These are phyloP conservation scores for Phytopythium montanum DNA, from an alignment of 352 stramenopile genomes.

Conservation along the genomic window DNA sequence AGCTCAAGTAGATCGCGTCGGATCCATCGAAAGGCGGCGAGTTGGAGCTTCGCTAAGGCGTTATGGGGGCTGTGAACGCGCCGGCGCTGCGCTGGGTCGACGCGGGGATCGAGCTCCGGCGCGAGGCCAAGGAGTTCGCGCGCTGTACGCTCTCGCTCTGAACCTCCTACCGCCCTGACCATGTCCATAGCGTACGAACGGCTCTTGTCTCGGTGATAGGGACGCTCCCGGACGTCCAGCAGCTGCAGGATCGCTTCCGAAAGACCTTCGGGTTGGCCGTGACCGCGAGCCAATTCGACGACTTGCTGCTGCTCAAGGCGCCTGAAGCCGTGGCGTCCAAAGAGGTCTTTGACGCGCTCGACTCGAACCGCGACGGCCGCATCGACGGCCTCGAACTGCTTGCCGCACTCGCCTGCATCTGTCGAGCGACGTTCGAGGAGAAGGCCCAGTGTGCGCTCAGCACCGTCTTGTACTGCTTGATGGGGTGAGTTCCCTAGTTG, in stretches of 20 bases:
- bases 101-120: slow-evolving; percentile 56
- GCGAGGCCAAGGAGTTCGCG: slow-evolving; percentile 77
- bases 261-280: slow-evolving; percentile 77
- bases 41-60: not conserved
- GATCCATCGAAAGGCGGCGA: not conserved
- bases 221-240: slow-evolving; percentile 60
- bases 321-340: slow-evolving; percentile 55
- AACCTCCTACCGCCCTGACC: too few species aligned
- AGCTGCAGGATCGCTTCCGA: slow-evolving; percentile 57
- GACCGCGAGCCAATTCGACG: slow-evolving; percentile 73
- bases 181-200: too few species aligned
- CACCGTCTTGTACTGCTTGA: not conserved
- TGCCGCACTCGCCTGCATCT: slow-evolving; percentile 64
- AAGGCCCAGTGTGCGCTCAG: slow-evolving; percentile 61
- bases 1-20: not conserved
- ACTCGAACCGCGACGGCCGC: slow-evolving; percentile 66
- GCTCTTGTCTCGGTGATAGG: slow-evolving; percentile 38
- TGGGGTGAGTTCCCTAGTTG: not conserved
- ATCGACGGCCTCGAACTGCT: slow-evolving; percentile 83
- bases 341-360: slow-evolving; percentile 72
- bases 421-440: slow-evolving; percentile 70
- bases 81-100: slow-evolving; percentile 50
- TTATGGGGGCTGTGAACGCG: slow-evolving; percentile 55
- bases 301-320: slow-evolving; percentile 58
- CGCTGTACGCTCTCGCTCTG: slow-evolving; percentile 37